Base-by-base conservation (phyloP, 192 early-diverging fungal genomes). In the Dissophora globulifera region DNA sequence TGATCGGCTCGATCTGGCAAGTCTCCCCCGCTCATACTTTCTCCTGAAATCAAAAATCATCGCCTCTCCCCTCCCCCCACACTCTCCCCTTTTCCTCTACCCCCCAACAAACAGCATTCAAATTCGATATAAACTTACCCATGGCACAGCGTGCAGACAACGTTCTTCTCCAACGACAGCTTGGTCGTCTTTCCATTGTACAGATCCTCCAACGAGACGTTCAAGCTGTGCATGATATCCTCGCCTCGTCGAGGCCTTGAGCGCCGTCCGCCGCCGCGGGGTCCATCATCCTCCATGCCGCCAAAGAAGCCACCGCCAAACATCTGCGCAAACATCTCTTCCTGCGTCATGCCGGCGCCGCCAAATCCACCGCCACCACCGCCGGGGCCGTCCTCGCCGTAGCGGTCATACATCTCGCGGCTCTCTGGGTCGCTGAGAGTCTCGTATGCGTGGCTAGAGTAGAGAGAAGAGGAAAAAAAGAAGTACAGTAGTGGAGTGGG, bases 151-250 rank as follows among this genome's bases (percentile, higher is more conserved):
- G 81, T 61, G 55, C 92, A 94, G 54, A 85, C 70, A 3, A 91
- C 81, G 67, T 93, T 94, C 81, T 93, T 93, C 69, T 93, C 88
- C 40, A 96, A 72, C 26, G 92, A 92, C 43, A 96, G 71, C 67
- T 86, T 89, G 60, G 93, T 93, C 19, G 86, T 87, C 53, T 92
- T 90, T 67, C 98, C 96, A 67, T 90, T 92, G 83, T 96, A 98
- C 58, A 99, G 85, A 59, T 99, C 96, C 64, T 96, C 93, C 50
- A 99, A 89, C 19, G 94, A 83, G 10, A 97, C 93, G 27, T 89
- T 88, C 41, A 99, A 87, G 51, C 85, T 86, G 25, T 93, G 85
- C 16, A 83, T 82, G 47, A 96, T 86, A 35, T 83, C 81, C 53
- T 85, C 83, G 1, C 86, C 86, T 8, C 75, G 71, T 19, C 82